Base-by-base conservation (phyloP, 2,329 filamentous ascomycete genomes). In the Epichloe festucae region DNA sequence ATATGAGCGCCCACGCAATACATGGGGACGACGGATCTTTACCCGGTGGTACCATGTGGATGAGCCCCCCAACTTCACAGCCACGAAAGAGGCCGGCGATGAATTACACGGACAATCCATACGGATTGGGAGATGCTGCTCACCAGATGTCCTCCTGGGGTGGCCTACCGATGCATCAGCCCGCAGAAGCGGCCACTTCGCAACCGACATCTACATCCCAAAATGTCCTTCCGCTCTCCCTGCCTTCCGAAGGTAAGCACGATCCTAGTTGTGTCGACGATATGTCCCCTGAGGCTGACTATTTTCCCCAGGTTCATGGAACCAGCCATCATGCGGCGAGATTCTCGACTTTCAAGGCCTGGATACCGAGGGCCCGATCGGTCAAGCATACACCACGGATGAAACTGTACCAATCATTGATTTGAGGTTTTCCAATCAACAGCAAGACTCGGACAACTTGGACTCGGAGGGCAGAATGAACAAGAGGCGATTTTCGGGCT, bases 401-500 rank as follows among this genome's bases (percentile, higher is more conserved):
- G 81, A 84, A 56, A 74, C 75, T 50, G 76, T 83, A 55, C 77
- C 79, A 12, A 76, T 84, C 52, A 69, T 83, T 38, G 80, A 84
- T 60, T 66, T 83, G 53, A 71, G 78, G 60, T 81, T 77, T 58
- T 70, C 55, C 64, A 72, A 54, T 58, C 69, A 57, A 58, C 73
- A 64, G 38, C 60, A 64, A 21, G 78, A 82, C n/a, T 67, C 70
- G 50, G 76, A 80, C 38, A 56, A 67, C 17, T 60, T 77, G 54
- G 70, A 69, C 52, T 72, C 77, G 54, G 78, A 81, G 41, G 69
- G 73, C 50, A 70, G 68, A n/a, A 65, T 75, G 45, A 75, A 78
- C 55, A 72, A 75, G 46, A 75, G 83, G 53, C 77, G 82, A 55
- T 77, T 86, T 72, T 87, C 84, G 19, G 83, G 83, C 46, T 87